phyloP scores from a whole-genome alignment of 768 basidiomycete species.

The Mycena venus region DNA sequence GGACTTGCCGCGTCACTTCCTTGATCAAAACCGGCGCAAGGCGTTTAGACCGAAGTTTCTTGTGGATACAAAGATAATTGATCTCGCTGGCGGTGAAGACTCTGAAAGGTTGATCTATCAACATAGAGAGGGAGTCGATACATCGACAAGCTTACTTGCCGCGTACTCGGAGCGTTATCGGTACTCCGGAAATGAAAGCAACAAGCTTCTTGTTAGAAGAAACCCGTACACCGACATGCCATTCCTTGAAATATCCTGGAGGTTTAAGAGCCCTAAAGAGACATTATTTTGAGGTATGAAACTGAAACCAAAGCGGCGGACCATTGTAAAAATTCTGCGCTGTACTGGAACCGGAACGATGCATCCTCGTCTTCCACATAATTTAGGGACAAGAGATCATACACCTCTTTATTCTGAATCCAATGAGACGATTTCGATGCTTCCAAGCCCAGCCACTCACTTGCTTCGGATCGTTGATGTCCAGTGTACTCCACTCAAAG shows the following conservation, averaged over 20 bases:
- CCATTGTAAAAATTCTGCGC: conserved; percentile 95
- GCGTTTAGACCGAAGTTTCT: conserved; percentile 95
- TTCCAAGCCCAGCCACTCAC: conserved; percentile 54
- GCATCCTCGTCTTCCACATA: conserved; percentile 98
- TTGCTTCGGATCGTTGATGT: conserved; percentile 83
- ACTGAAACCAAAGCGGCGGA: conserved; percentile 44
- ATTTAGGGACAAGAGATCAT: conserved; percentile 90
- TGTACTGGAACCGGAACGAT: conserved; percentile 97
- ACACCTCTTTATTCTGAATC: conserved; percentile 90
- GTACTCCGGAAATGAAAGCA: conserved; percentile 96
- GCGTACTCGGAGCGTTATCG: conserved; percentile 88
- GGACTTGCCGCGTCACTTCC: conserved; percentile 93
- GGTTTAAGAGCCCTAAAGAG: conserved; percentile 88
- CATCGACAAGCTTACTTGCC: conserved; percentile 68
- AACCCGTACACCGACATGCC: conserved; percentile 97
- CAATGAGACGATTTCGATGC: conserved; percentile 13
- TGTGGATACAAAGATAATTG: conserved; percentile 98
- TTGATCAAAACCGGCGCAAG: conserved; percentile 97
- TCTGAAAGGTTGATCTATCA: conserved; percentile 52
- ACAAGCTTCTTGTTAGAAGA: conserved; percentile 93
- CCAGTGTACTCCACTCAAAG: conserved; percentile 91
- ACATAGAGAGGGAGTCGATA: background rate
- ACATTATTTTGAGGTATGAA: background rate
- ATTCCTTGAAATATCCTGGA: conserved; percentile 92
- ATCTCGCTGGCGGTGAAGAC: conserved; percentile 86